phyloP scores from a whole-genome alignment of 345 rosid genomes.

The Pelargonium nanum region DNA sequence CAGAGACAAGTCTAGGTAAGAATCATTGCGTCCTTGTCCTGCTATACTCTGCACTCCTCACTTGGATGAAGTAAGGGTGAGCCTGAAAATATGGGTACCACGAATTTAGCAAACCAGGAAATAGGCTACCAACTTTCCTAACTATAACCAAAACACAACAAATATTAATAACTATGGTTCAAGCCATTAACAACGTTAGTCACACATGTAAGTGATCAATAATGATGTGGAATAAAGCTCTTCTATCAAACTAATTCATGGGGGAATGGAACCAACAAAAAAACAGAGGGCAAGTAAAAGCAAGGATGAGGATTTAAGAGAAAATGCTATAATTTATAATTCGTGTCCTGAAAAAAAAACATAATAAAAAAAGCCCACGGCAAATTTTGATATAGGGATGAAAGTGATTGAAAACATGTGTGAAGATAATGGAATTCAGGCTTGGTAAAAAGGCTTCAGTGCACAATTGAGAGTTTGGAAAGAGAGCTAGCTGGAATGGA shows the following conservation, averaged over 20 bases:
- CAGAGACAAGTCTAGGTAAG: background rate
- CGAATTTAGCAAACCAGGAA: background rate
- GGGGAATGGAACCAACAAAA: too few species aligned
- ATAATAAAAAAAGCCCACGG: too few species aligned
- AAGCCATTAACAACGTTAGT: background rate
- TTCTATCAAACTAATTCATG: too few species aligned
- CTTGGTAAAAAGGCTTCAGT: background rate
- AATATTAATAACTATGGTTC: background rate
- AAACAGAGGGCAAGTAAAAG: too few species aligned
- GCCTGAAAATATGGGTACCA: constrained; percentile 22
- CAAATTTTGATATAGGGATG: background rate
- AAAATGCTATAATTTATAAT: too few species aligned
- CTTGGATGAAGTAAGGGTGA: constrained; percentile 57
- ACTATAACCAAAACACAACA: background rate
- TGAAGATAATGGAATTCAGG: background rate
- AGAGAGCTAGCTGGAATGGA: background rate
- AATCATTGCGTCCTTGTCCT: constrained; percentile 38
- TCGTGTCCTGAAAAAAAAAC: too few species aligned
- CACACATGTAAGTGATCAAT: too few species aligned
- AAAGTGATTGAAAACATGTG: background rate
- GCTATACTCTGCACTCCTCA: constrained; percentile 58
- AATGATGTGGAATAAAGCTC: too few species aligned
- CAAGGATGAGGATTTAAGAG: too few species aligned
- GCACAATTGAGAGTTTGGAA: background rate
- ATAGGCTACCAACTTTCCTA: background rate